Conservation (phyloP, 305 asterid genomes). For the Rubia tinctorum region DNA sequence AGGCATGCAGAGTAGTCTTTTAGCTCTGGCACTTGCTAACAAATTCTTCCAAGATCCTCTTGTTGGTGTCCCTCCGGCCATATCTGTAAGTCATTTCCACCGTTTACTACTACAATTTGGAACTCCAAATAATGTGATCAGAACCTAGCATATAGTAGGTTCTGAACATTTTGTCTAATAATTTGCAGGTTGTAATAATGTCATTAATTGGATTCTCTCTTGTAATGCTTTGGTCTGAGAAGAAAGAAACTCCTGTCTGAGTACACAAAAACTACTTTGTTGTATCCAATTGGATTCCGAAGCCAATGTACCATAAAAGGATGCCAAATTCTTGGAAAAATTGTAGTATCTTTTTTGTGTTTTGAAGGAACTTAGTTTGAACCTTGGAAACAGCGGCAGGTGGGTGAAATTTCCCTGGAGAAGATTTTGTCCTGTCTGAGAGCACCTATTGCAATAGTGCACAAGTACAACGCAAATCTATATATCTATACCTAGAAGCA, state of each 20-base stretch:
- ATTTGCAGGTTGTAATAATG: constrained; percentile 83
- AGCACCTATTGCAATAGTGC: background rate
- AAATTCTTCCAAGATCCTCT: constrained; percentile 88
- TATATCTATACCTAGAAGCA: no score
- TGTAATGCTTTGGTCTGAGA: constrained; percentile 77
- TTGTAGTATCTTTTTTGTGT: background rate
- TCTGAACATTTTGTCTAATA: background rate
- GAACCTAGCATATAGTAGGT: background rate
- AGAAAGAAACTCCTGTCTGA: constrained; percentile 29
- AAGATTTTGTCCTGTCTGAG: no score
- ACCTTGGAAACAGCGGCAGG: background rate
- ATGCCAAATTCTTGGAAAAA: constrained; percentile 1
- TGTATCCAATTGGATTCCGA: background rate
- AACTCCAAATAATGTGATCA: background rate
- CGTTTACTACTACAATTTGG: background rate
- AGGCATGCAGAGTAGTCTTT: constrained; percentile 99
- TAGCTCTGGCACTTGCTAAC: constrained; percentile 92
- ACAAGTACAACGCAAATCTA: no score
- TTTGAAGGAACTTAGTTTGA: background rate
- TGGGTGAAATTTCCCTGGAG: background rate
- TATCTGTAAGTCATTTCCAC: constrained; percentile 61
- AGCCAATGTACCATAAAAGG: background rate
- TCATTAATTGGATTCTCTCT: constrained; percentile 94
- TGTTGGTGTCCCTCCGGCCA: constrained; percentile 89
- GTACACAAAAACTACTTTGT: background rate